These are phyloP conservation scores for Candida cerambycidarum DNA, from an alignment of 805 yeast species.

Conservation along the genomic window DNA sequence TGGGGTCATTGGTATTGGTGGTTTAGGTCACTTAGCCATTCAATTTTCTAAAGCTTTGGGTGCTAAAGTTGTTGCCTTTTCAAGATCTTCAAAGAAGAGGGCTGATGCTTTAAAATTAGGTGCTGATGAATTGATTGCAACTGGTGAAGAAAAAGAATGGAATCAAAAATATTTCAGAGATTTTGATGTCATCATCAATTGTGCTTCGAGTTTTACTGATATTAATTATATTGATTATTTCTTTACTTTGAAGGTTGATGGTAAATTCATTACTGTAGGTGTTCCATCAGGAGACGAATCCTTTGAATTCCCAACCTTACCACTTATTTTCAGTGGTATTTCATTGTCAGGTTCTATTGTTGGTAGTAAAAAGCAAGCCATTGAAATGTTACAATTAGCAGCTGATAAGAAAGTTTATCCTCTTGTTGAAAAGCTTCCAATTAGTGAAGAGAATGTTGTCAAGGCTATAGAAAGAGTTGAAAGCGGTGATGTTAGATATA, in stretches of 20 bases:
- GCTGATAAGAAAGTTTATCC: slow-evolving; percentile 35
- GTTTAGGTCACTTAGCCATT: slow-evolving; percentile 64
- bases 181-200: slow-evolving; percentile 53
- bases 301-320: slow-evolving; percentile 21
- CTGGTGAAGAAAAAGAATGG: slow-evolving; percentile 50
- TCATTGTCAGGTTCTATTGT: slow-evolving; percentile 29
- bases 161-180: slow-evolving; percentile 22
- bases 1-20: slow-evolving; percentile 66
- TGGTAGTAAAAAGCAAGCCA: slow-evolving; percentile 36
- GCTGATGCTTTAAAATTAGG: slow-evolving; percentile 32
- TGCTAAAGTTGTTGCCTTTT: slow-evolving; percentile 55
- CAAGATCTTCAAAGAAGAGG: slow-evolving; percentile 29
- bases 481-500: slow-evolving; percentile 38
- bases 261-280: slow-evolving; percentile 26
- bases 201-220: slow-evolving; percentile 52
- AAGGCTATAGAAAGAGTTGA: slow-evolving; percentile 33
- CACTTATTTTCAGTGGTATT: slow-evolving; percentile 25
- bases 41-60: slow-evolving; percentile 62
- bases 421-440: slow-evolving; percentile 35
- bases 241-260: slow-evolving; percentile 22
- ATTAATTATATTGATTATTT: slow-evolving; percentile 51
- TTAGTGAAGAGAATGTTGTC: slow-evolving; percentile 29
- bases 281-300: slow-evolving; percentile 25
- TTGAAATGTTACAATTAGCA: slow-evolving; percentile 37
- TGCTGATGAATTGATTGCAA: slow-evolving; percentile 45